Base-by-base conservation (phyloP, 768 basidiomycete genomes). In the Cyclocybe cylindracea region DNA sequence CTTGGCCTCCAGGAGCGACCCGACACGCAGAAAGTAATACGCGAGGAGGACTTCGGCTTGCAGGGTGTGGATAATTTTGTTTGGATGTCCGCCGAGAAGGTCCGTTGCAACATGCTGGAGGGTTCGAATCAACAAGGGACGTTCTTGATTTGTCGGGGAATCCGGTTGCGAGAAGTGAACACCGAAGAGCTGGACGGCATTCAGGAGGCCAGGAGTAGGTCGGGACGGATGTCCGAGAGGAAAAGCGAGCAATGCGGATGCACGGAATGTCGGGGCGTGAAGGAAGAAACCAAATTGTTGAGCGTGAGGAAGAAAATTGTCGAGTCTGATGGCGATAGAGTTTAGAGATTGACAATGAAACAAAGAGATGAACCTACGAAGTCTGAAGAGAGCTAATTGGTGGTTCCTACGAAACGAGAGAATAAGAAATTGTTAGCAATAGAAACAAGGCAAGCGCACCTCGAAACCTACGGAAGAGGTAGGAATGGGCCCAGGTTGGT, bases 201-300 rank as follows among this genome's bases (percentile, higher is more conserved):
- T 78, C 34, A 79, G 68, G 4, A 85, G 67, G 4, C 78, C 78
- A 8, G 78, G 76, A 4, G 79, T 67, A 14, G 80, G 79, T 3
- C 79, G 66, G 36, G 75, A 70, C 4, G 73, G 70, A 39, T 79
- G 74, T 0, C 79, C 75, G 44, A 83, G 72, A 1, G 77, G 71
- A 39, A 77, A 74, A 2, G 72, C 65, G 10, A 86, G 72, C 44
- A 86, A 72, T 6, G 72, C 67, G 4, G 75, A 66, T 35, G 72
- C 70, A 41, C 76, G 77, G 55, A 85, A 78, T 32, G 82, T 75
- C 7, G 74, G 50, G 6, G 66, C 58, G 50, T 75, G 67, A 49
- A 91, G 78, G 66, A 89, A 91, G 61, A 90, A 83, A 4, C 86
- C 86, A 51, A 88, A 76, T 57, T 83, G 77, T 34, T 72, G 63